These are phyloP conservation scores for Bimuria novae-zelandiae DNA, from an alignment of 2,329 filamentous ascomycete species.

Conservation along the genomic window DNA sequence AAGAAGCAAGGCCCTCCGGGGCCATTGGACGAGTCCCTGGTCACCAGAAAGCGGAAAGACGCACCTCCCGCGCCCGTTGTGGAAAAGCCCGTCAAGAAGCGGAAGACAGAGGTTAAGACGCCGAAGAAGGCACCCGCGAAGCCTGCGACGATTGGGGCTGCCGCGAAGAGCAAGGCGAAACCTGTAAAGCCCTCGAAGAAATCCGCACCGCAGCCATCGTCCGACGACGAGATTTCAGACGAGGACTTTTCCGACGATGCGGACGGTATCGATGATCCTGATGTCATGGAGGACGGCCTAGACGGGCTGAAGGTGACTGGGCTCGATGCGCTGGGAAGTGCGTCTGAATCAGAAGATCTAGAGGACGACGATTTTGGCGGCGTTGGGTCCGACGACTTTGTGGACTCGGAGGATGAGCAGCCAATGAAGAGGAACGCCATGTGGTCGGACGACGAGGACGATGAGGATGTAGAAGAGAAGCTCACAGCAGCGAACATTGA, in stretches of 20 bases:
- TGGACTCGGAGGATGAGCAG: conserved; percentile 66
- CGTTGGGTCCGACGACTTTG: conserved; percentile 41
- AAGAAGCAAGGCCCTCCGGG: conserved; percentile 91
- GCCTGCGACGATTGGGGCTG: conserved; percentile 45
- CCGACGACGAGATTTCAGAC: conserved; percentile 30
- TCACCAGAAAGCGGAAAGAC: conserved; percentile 85
- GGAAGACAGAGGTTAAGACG: conserved; percentile 50
- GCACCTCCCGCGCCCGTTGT: conserved; percentile 58
- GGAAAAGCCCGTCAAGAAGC: conserved; percentile 65
- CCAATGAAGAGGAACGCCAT: conserved; percentile 61
- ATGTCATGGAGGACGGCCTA: conserved; percentile 51
- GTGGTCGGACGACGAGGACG: conserved; percentile 97
- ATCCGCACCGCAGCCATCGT: conserved; percentile 32
- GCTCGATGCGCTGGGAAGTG: conserved; percentile 47
- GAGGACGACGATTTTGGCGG: conserved; percentile 49
- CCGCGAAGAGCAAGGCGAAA: conserved; percentile 38
- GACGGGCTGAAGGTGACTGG: conserved; percentile 41
- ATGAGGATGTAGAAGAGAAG: conserved; percentile 85
- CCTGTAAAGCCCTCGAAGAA: conserved; percentile 42
- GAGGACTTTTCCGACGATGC: conserved; percentile 30
- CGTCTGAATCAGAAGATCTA: conserved; percentile 45
- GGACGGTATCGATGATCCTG: conserved; percentile 27
- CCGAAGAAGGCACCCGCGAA: conserved; percentile 48
- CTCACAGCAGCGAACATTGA: conserved; percentile 96
- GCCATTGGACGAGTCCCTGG: conserved; percentile 74